Percentiles rank a stretch among this genome's conserved stretches.
phyloP scores from a whole-genome alignment of 75 land plant genomes.

The Pinus taeda region DNA sequence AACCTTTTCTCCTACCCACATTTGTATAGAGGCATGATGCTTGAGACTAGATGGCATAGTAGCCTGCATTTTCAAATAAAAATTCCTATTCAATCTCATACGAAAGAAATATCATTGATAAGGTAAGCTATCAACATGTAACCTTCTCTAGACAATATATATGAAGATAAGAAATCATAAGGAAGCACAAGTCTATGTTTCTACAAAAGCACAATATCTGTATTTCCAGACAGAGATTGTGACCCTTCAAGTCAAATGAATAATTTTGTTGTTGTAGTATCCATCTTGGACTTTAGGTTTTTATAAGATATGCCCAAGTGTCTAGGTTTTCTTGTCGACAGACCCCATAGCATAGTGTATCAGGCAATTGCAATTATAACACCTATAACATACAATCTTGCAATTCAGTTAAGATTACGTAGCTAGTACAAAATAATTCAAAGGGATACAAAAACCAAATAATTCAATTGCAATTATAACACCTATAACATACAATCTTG shows the following conservation, averaged over 20 bases:
- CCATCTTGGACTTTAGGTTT: conserved; percentile 2
- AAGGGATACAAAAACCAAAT: too few species aligned
- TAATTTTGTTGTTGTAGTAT: too few species aligned
- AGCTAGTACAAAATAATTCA: too few species aligned
- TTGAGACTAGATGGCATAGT: conserved; percentile 62
- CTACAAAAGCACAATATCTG: conserved; percentile 31
- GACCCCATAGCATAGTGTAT: too few species aligned
- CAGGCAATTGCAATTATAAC: conserved; percentile 60
- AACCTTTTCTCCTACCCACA: conserved; percentile 59
- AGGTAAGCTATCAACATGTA: not conserved
- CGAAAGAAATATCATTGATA: not conserved
- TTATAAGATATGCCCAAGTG: conserved; percentile 42
- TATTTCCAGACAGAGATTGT: conserved; percentile 61
- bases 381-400: conserved; percentile 60
- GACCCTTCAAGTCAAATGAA: conserved; percentile 65
- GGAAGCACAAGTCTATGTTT: not conserved
- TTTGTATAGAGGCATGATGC: conserved; percentile 49
- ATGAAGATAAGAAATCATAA: not conserved
- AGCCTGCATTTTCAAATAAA: conserved; percentile 29
- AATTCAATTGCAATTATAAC: too few species aligned
- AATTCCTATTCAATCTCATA: not conserved
- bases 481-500: too few species aligned
- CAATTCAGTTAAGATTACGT: conserved; percentile 65
- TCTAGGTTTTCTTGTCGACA: too few species aligned
- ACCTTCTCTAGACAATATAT: not conserved